Percentiles rank a stretch among this genome's conserved stretches.
These are phyloP conservation scores for Fennellomyces sp. DNA, from an alignment of 371 early-diverging fungal genomes.

Conservation along the genomic window DNA sequence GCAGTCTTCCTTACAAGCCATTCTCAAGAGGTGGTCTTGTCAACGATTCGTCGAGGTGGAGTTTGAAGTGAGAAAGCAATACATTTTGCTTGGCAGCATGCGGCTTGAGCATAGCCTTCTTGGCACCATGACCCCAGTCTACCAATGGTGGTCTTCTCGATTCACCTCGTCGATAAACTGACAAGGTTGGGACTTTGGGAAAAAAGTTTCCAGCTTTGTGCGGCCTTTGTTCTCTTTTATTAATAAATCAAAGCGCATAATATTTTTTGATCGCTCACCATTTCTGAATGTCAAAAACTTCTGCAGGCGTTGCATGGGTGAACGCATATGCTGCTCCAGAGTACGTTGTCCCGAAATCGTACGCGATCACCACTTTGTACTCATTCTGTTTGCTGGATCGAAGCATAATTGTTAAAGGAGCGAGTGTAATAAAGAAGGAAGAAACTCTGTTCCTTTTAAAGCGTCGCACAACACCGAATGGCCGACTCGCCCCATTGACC, in stretches of 20 bases:
- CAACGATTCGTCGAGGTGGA: constrained; percentile 51
- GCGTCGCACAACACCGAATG: too few relatives aligned
- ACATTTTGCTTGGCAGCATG: constrained; percentile 52
- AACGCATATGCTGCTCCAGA: constrained; percentile 66
- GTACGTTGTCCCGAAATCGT: constrained; percentile 56
- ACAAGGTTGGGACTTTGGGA: constrained; percentile 55
- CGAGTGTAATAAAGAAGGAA: too few relatives aligned
- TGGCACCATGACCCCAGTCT: constrained; percentile 61
- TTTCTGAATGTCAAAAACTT: constrained; percentile 58
- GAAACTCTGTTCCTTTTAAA: too few relatives aligned
- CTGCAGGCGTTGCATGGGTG: constrained; percentile 44
- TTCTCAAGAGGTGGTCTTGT: constrained; percentile 40
- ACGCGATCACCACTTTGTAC: constrained; percentile 50
- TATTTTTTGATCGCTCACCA: constrained; percentile 33
- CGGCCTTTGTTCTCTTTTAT: constrained; percentile 45
- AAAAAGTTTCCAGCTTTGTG: constrained; percentile 53
- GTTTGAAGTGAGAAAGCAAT: constrained; percentile 55
- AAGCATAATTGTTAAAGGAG: too few relatives aligned
- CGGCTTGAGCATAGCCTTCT: constrained; percentile 50
- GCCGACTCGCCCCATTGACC: too few relatives aligned
- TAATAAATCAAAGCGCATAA: not conserved
- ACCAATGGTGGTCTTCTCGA: constrained; percentile 25
- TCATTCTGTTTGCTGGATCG: constrained; percentile 14
- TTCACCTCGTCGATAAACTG: constrained; percentile 31
- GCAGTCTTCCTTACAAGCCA: constrained; percentile 21